phyloP scores from a whole-genome alignment of 1,139 yeast genomes.

The Geotrichum citri-aurantii region DNA sequence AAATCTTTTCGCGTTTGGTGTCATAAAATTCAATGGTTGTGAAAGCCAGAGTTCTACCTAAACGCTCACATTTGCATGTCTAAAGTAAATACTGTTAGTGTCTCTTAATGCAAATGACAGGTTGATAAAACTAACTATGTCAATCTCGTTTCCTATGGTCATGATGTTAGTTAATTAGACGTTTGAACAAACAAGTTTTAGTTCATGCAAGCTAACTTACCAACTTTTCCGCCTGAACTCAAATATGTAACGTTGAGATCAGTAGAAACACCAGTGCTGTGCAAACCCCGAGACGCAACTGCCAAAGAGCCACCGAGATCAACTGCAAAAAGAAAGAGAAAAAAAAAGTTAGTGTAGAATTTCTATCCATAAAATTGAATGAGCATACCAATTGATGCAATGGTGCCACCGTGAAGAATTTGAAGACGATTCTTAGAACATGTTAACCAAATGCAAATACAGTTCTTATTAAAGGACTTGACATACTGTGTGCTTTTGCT shows the following conservation, averaged over 20 bases:
- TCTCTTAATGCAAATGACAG: too few relatives aligned
- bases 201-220: constrained; percentile 21
- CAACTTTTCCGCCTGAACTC: constrained; percentile 40
- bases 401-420: constrained; percentile 41
- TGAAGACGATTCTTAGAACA: constrained; percentile 36
- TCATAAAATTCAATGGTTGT: constrained; percentile 37
- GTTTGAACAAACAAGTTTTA: constrained; percentile 4
- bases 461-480: constrained; percentile 19
- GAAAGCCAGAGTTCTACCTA: constrained; percentile 41
- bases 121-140: constrained; percentile 20
- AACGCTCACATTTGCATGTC: constrained; percentile 35
- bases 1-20: constrained; percentile 27
- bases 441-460: not conserved
- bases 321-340: constrained; percentile 25
- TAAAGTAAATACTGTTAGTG: constrained; percentile 7
- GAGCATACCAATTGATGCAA: constrained; percentile 32
- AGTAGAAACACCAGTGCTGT: constrained; percentile 42
- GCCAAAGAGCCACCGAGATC: constrained; percentile 46
- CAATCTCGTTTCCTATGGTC: constrained; percentile 23
- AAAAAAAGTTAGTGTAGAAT: not conserved
- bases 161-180: constrained; percentile 1
- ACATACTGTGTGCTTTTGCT: constrained; percentile 35
- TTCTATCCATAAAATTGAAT: not conserved
- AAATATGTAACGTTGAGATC: constrained; percentile 41
- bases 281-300: constrained; percentile 40